These are phyloP conservation scores for Fusarium sp. DNA, from an alignment of 2,329 filamentous ascomycete genomes.

Conservation along the genomic window DNA sequence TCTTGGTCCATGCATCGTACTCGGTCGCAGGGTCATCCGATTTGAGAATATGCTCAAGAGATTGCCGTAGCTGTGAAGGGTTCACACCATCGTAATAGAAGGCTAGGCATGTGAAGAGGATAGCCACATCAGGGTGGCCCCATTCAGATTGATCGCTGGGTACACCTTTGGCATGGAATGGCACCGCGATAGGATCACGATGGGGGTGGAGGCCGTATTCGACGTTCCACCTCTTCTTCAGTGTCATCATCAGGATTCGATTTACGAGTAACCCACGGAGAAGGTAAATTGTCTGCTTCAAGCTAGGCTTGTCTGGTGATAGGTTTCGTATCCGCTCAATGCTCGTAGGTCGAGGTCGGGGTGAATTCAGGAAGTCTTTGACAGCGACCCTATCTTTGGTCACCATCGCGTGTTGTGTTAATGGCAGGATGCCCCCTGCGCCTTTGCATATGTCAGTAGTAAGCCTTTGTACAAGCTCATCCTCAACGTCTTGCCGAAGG, in stretches of 20 bases:
- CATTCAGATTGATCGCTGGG: slow-evolving; percentile 74
- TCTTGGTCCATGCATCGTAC: slow-evolving; percentile 64
- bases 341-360: slow-evolving; percentile 11
- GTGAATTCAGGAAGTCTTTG: slow-evolving; percentile 39
- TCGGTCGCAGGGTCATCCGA: slow-evolving; percentile 66
- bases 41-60: slow-evolving; percentile 62
- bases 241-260: slow-evolving; percentile 66
- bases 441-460: slow-evolving; percentile 39
- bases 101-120: slow-evolving; percentile 72
- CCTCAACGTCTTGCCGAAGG: slow-evolving; percentile 60
- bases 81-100: slow-evolving; percentile 74
- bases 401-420: slow-evolving; percentile 30
- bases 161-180: slow-evolving; percentile 56
- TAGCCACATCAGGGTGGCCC: slow-evolving; percentile 75
- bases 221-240: slow-evolving; percentile 76
- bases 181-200: slow-evolving; percentile 71
- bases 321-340: slow-evolving; percentile 26
- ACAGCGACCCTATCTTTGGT: slow-evolving; percentile 39
- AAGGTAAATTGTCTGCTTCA: slow-evolving; percentile 57
- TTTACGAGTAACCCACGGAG: slow-evolving; percentile 72
- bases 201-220: slow-evolving; percentile 69
- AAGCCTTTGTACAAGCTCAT: slow-evolving; percentile 50
- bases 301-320: slow-evolving; percentile 36
- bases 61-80: slow-evolving; percentile 60
- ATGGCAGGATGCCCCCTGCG: slow-evolving; percentile 36